Evolutionary conservation across 148 eudicot genomes (phyloP), one percentile per base, ranked within the genome.

Genomic region (Polygonum maritimum): DNA sequence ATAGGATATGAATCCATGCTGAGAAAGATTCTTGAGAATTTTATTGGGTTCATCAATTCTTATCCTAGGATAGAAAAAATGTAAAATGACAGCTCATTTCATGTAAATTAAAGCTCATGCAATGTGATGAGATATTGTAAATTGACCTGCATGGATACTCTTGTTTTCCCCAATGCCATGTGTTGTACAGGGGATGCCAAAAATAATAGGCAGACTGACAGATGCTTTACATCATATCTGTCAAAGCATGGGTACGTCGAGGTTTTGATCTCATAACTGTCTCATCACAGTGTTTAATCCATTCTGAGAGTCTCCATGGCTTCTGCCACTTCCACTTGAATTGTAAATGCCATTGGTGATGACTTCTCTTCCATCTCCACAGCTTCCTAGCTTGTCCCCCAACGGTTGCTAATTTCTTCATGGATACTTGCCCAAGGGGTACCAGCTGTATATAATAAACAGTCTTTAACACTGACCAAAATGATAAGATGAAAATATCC

Each of bases 301-400:
- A 89, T 80, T 95, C 99, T 7, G 99, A 95, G 48, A 95, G 91
- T 87, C 83, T 89, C 99, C 99, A 95, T 18, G 99, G 99, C 82
- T 95, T 95, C 86, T 95, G 99, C 99, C 99, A 95, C 82, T 95
- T 95, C 99, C 99, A 95, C 81, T 95, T 95, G 82, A 92, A 95
- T 83, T 95, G 99, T 75, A 95, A 77, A 71, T 89, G 80, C 99
- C 99, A 95, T 78, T 92, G 99, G 74, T 92, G 99, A 83, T 95
- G 98, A 83, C 99, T 95, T 84, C 99, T 89, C 80, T 95, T 95
- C 97, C 97, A 95, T 82, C 94, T 92, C 99, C 99, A 95, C 39
- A 95, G 79, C 80, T 95, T 95, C 33, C 97, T 92, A 78, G 85
- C 90, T 80, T 95, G 97, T 60, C 97, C 97, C 14, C 81, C 93